Base-by-base conservation (phyloP, 2,329 filamentous ascomycete genomes). In the Nectriaceae sp. region DNA sequence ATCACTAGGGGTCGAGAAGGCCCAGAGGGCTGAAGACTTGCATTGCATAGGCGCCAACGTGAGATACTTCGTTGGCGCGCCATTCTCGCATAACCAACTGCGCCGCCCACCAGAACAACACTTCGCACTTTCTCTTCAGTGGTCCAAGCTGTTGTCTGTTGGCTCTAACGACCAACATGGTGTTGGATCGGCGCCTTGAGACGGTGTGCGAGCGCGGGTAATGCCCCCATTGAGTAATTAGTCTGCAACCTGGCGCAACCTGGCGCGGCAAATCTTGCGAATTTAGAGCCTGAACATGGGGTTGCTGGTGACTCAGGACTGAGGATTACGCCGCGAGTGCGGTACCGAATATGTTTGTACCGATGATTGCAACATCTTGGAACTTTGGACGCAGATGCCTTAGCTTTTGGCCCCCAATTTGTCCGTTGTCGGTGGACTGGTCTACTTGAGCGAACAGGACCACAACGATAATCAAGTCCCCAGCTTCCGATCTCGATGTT, bases 11-110 rank as follows among this genome's bases (percentile, higher is more conserved):
- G 44, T 35, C 29, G 44, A 41, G 35, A 35, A 42, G 24, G n/a
- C n/a, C 42, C 13, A 49, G 31, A 43, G 21, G 43, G 40, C 39
- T 38, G 44, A 45, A 46, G 46, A 36, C 26, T 37, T 54, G 55
- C 49, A 61, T 59, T 50, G 40, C 37, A 47, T 36, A 44, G 47
- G 42, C 46, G 33, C 49, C 44, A 41, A 38, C 37, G 49, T 44
- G 15, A 26, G n/a, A 36, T 18, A 39, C 45, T 37, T 21, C 24
- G 22, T 53, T 54, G 53, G 48, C 53, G 42, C 51, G 42, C 39
- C 46, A 49, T 56, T 47, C 44, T 44, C 49, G 49, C 53, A 59
- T 57, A 43, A 39, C 49, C 47, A 37, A 44, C 46, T 38, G 38
- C 42, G 40, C 22, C 42, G 47, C 47, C 35, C 53, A 48, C 49